Base-by-base conservation (phyloP, 768 basidiomycete genomes). In the Coprinopsis sp. region DNA sequence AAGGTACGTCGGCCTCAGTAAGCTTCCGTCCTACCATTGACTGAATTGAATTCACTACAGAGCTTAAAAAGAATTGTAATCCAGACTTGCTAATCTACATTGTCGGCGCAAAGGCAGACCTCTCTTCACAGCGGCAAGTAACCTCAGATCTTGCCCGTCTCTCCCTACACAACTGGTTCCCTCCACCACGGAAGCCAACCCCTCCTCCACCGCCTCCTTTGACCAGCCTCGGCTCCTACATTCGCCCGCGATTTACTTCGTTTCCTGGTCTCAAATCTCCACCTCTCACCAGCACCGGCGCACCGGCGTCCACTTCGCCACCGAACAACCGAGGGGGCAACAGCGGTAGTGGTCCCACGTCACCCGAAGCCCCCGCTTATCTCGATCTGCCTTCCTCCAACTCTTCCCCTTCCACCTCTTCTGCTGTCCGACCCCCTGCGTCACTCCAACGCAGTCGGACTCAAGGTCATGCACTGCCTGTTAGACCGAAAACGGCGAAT, bases 1-100 rank as follows among this genome's bases (percentile, higher is more conserved):
- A 90, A 72, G 91, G 91, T 82, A 56, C 51, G 75, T 58, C 31
- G 44, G 50, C 54, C 43, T 47, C 47, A 56, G 39, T 37, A 16
- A 40, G 18, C 22, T 45, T 49, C 50, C 47, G 51, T 50, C 47
- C 55, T n/a, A 31, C 36, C 57, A 44, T 21, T 25, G 44, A 33
- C 27, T 14, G 19, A 7, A 30, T 27, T 28, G 22, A 18, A 42
- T 49, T 37, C 36, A 36, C 41, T 46, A 44, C 66, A 91, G 90
- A 92, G 68, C 74, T 91, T 53, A 91, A 87, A 79, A 90, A 87
- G 77, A 91, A 91, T 61, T 90, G 88, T 58, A 73, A 85, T 33
- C 78, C 85, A 39, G 91, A 94, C 59, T 77, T 93, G 48, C 84
- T 95, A 63, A 91, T 96, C 58, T 92, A 93, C 66, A 90, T 97